Conservation (phyloP, 2,329 filamentous ascomycete species). For the Botrytis cinerea region DNA sequence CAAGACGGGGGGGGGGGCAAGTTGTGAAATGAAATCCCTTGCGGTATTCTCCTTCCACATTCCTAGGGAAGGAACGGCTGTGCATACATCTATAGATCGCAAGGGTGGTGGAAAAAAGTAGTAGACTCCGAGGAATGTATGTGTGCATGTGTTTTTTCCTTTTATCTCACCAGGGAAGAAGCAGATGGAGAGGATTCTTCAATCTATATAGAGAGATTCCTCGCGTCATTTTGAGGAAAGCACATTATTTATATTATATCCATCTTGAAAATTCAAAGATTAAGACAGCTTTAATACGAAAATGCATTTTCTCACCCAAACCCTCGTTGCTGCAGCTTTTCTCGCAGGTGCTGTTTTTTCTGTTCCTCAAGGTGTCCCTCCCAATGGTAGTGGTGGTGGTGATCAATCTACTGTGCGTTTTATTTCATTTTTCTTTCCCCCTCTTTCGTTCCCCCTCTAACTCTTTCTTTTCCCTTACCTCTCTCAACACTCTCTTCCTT, state of each 20-base stretch:
- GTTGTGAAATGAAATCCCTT: not conserved
- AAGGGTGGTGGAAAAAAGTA: not conserved
- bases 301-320: conserved; percentile 4
- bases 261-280: not conserved
- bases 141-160: not conserved
- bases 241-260: not conserved
- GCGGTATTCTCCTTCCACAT: not conserved
- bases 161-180: not conserved
- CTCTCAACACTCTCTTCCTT: not conserved
- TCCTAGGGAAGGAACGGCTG: not conserved
- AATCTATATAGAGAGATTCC: not conserved
- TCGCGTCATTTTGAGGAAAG: not conserved
- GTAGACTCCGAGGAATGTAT: not conserved
- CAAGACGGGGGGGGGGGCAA: rapidly evolving
- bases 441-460: not conserved
- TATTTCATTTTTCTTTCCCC: not conserved
- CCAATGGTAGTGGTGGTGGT: not conserved
- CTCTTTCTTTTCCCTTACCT: not conserved
- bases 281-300: too few species aligned
- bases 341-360: not conserved
- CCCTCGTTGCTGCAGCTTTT: not conserved
- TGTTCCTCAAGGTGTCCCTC: not conserved
- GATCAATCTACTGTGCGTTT: not conserved
- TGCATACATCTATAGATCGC: not conserved
- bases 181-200: not conserved